Percentiles rank a stretch among this genome's conserved stretches.
phyloP scores from a whole-genome alignment of 2,329 filamentous ascomycete genomes.

The Metarhizium brunneum region DNA sequence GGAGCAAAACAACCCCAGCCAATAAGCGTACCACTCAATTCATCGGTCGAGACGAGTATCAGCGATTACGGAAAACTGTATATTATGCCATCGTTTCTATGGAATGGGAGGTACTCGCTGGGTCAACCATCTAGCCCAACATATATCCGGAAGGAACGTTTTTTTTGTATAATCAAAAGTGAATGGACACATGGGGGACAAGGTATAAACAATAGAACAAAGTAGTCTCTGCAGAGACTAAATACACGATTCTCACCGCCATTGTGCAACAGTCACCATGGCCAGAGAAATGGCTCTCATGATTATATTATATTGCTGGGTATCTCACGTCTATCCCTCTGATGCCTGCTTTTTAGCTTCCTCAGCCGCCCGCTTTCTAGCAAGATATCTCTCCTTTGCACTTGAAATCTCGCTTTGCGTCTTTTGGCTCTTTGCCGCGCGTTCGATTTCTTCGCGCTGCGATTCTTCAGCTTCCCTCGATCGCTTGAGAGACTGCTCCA shows the following conservation, averaged over 20 bases:
- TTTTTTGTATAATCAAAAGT: background rate
- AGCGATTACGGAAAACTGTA: background rate
- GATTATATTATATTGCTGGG: background rate
- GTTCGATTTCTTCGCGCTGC: slow-evolving; percentile 52
- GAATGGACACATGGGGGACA: background rate
- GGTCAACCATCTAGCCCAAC: background rate
- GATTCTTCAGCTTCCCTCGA: slow-evolving; percentile 59
- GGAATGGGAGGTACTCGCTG: background rate
- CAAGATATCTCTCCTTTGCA: slow-evolving; percentile 71
- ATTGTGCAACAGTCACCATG: background rate
- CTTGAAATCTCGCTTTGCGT: slow-evolving; percentile 67
- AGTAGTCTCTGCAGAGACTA: background rate
- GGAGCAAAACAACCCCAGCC: slow-evolving; percentile 32
- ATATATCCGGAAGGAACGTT: background rate
- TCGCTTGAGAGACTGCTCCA: slow-evolving; percentile 64
- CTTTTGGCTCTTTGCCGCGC: slow-evolving; percentile 66
- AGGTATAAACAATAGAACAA: background rate
- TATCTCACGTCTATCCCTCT: slow-evolving; percentile 12
- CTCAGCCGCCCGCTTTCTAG: slow-evolving; percentile 65
- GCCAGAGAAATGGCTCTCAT: background rate
- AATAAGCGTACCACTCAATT: background rate
- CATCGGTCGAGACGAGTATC: background rate
- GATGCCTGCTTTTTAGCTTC: slow-evolving; percentile 49
- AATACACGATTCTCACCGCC: background rate
- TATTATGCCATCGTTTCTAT: background rate